Percentiles rank a stretch among this genome's conserved stretches.
These are phyloP conservation scores for Pulveroboletus sp. DNA, from an alignment of 768 basidiomycete genomes.

Conservation along the genomic window DNA sequence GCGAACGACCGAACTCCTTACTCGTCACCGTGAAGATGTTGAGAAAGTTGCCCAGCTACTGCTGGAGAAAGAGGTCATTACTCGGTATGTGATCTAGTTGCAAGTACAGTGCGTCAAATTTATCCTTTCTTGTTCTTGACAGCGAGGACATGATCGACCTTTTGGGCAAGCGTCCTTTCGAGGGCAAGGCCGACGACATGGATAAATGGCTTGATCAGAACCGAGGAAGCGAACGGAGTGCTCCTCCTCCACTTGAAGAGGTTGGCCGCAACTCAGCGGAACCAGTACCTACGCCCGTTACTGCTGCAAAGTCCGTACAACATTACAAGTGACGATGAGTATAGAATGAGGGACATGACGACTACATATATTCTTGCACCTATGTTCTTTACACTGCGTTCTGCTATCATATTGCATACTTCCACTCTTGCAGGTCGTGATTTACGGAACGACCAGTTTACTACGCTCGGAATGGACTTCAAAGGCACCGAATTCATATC, in stretches of 20 bases:
- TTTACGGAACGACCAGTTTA: background rate
- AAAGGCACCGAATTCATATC: background rate
- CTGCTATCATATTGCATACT: conserved; percentile 46
- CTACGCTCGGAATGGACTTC: background rate
- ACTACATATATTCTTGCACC: conserved; percentile 14
- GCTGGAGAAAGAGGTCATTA: conserved; percentile 94
- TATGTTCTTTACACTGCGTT: conserved; percentile 39
- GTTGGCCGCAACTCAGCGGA: conserved; percentile 34
- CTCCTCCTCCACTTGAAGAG: conserved; percentile 61
- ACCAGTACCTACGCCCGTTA: conserved; percentile 46
- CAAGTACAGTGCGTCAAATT: background rate
- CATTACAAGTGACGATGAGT: conserved; percentile 20
- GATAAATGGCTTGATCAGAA: conserved; percentile 94
- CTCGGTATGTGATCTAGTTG: conserved; percentile 51
- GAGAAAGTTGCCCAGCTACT: conserved; percentile 90
- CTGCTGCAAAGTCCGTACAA: conserved; percentile 38
- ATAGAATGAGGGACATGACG: conserved; percentile 1
- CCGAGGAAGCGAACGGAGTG: conserved; percentile 51
- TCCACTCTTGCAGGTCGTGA: conserved; percentile 6
- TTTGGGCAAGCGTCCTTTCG: conserved; percentile 79
- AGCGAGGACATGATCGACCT: conserved; percentile 87
- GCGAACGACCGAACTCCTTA: conserved; percentile 78
- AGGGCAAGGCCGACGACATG: conserved; percentile 83
- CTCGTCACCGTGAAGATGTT: conserved; percentile 76
- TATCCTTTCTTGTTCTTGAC: conserved; percentile 3